A percentile compares a stretch with the other conserved stretches of the same genome.
phyloP scores from a whole-genome alignment of 2,329 filamentous ascomycete species.

The Remersonia thermophila region DNA sequence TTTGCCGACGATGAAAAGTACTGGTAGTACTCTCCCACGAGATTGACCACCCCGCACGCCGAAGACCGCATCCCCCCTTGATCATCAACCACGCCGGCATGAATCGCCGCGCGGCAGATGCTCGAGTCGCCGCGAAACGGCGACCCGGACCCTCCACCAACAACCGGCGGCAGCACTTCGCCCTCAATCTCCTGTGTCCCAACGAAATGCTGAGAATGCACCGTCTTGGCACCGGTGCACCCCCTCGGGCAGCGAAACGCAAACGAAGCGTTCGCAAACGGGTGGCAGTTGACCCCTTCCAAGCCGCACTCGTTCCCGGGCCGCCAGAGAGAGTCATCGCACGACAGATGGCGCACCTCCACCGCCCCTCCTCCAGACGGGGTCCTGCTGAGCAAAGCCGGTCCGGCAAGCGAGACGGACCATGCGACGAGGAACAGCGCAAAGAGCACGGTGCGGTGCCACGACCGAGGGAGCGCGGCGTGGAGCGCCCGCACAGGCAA shows the following conservation, averaged over 20 bases:
- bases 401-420: conserved; percentile 6
- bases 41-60: conserved; percentile 55
- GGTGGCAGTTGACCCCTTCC: conserved; percentile 45
- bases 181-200: too few relatives aligned
- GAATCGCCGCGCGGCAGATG: conserved; percentile 64
- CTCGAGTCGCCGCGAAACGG: conserved; percentile 63
- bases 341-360: conserved; percentile 29
- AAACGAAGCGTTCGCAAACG: conserved; percentile 43
- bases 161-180: conserved; percentile 25
- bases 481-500: conserved; percentile 7
- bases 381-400: conserved; percentile 6
- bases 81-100: conserved; percentile 54
- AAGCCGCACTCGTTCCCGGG: conserved; percentile 45
- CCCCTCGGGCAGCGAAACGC: conserved; percentile 49
- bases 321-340: conserved; percentile 42
- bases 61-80: too few relatives aligned
- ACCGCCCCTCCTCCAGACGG: conserved; percentile 4
- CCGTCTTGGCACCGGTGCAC: conserved; percentile 30
- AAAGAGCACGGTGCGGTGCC: conserved; percentile 8
- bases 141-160: conserved; percentile 23
- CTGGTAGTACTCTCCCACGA: conserved; percentile 48
- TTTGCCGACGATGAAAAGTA: conserved; percentile 28
- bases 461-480: neutral
- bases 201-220: conserved; percentile 30
- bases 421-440: conserved; percentile 7